Percentiles rank a stretch among this genome's conserved stretches.
phyloP scores from a whole-genome alignment of 495 filamentous ascomycete species.

The Physcia stellaris region DNA sequence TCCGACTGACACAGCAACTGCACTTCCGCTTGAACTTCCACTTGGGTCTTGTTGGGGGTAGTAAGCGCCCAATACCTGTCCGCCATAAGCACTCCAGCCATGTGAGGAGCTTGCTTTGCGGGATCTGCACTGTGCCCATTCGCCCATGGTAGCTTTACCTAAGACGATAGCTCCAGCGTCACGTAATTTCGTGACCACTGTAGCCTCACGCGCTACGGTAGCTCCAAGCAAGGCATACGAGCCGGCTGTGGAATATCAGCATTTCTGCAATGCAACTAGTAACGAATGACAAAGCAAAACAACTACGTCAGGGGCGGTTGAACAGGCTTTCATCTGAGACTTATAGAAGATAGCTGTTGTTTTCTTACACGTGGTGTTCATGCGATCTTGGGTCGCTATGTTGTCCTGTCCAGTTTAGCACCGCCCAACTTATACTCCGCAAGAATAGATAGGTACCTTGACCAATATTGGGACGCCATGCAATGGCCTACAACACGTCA shows the following conservation, averaged over 20 bases:
- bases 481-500: conserved; percentile 11
- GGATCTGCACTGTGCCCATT: conserved; percentile 27
- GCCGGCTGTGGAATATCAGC: conserved; percentile 23
- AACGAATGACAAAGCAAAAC: too few species aligned
- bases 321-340: neutral
- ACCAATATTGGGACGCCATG: conserved; percentile 26
- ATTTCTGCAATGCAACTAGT: too few species aligned
- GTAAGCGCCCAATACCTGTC: conserved; percentile 30
- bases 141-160: conserved; percentile 28
- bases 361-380: conserved; percentile 9
- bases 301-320: neutral
- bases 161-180: conserved; percentile 29
- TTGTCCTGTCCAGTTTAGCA: conserved; percentile 14
- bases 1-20: conserved; percentile 22
- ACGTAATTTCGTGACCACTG: conserved; percentile 23
- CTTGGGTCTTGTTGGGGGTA: conserved; percentile 24
- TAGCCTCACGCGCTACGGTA: conserved; percentile 22
- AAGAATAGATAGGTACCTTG: conserved; percentile 8
- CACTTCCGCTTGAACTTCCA: conserved; percentile 24
- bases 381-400: conserved; percentile 19
- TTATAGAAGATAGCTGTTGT: neutral
- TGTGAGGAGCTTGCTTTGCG: conserved; percentile 23
- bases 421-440: neutral
- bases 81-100: conserved; percentile 32
- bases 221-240: conserved; percentile 33